Base-by-base conservation (phyloP, 139 green algal genomes). In the Gonium pectorale region DNA sequence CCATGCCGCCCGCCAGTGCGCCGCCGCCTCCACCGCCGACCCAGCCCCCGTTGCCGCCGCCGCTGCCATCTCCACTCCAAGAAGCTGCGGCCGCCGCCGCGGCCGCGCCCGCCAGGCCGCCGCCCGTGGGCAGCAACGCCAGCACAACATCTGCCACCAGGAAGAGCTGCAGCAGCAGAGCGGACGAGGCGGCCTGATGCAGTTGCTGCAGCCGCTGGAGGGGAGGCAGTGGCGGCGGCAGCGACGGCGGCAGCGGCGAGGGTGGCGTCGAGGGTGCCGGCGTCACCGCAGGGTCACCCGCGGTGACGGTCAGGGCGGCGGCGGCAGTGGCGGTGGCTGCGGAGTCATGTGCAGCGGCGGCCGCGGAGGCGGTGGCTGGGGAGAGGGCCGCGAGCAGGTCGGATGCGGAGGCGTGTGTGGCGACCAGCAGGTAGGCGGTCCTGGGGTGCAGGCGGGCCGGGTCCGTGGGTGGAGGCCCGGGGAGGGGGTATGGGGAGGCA, bases 101-200 rank as follows among this genome's bases (percentile, higher is more conserved):
- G n/a, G n/a, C n/a, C n/a, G n/a, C n/a, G n/a, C n/a, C n/a, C n/a
- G n/a, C 73, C 54, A 68, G 35, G 26, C 75, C 75, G 3, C 51
- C 40, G 27, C 73, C 75, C 9, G 40, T 62, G 2, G 59, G 41
- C 75, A 82, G 75, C 31, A 71, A 29, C 59, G 71, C 75, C 59
- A 62, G 17, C 41, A 82, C 75, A 15, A 51, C 75, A 51, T 82
- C 75, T 11, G 27, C 46, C 15, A 21, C 59, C n/a, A 82, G 59
- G 59, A 82, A 82, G 2, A 82, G 75, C 75, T 62, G 59, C 26
- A 82, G 59, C 75, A 82, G n/a, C n/a, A 62, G 29, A 22, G 51
- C 59, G 60, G 44, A 49, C 2, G 33, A 40, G 5, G 75, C 59
- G 5, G 33, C 41, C 35, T 44, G 41, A 59, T 82, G 75, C 5